Evolutionary conservation across 805 yeast genomes (phyloP), one percentile per base, ranked within the genome.

Genomic region (Ogataea thermomethanolica): DNA sequence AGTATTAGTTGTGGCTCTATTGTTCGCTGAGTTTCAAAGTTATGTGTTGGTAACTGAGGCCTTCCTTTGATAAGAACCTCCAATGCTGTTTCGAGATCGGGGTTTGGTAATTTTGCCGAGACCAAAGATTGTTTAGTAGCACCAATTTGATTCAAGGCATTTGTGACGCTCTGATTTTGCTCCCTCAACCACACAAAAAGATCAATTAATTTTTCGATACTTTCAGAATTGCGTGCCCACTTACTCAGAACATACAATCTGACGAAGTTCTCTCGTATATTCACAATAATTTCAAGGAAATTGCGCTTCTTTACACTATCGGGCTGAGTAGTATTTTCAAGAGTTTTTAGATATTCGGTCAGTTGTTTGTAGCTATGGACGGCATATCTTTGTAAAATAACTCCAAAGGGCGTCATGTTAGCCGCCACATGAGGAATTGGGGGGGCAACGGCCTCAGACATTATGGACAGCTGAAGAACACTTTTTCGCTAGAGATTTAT

Each of bases 51-150:
- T 28, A 85, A 69, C 27, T 76, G 79, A 1, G 97, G 96, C 46
- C 83, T 68, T 3, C 95, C 95, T 28, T 76, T 70, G 29, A 79
- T 76, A 39, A 90, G 68, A 0, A 93, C 96, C 56, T 91, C 95
- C 50, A 91, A 66, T 1, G 95, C 87, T 0, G 98, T 90, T 17
- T 80, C 73, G 14, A 93, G 61, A 62, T 93, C 99, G 0, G 96
- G 93, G 59, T 88, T 87, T 5, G 96, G 95, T 38, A 91, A 65
- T 55, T 95, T 90, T 0, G 99, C 98, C 22, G 89, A 85, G 1
- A 88, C 76, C 48, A 85, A 62, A n/a, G 82, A 77, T 37, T 79
- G 76, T 48, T 81, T 85, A 17, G 84, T 66, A n/a, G 71, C 70
- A 46, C 81, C 84, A 28, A 89, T 66, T 9, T 84, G 80, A 65